A percentile compares a stretch with the other conserved stretches of the same genome.
phyloP scores from a whole-genome alignment of 768 basidiomycete genomes.

The Lentinula sp. region DNA sequence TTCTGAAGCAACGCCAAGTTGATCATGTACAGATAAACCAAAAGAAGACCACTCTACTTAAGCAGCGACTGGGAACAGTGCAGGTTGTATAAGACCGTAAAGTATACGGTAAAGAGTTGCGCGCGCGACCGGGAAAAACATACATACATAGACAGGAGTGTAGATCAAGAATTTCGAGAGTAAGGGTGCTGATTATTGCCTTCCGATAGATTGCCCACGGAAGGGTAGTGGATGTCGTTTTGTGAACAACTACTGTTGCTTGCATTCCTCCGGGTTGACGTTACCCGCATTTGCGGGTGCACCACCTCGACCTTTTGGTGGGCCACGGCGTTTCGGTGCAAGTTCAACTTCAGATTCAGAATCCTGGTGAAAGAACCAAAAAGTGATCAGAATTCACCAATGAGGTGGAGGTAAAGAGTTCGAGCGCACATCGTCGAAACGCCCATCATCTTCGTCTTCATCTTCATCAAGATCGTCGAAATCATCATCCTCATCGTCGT shows the following conservation, averaged over 20 bases:
- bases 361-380: slow-evolving; percentile 34
- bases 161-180: not conserved
- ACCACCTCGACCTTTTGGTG: slow-evolving; percentile 50
- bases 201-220: too few relatives aligned
- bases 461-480: slow-evolving; percentile 47
- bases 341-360: slow-evolving; percentile 64
- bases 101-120: not conserved
- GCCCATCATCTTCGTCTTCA: slow-evolving; percentile 36
- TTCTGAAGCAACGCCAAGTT: not conserved
- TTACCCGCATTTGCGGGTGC: slow-evolving; percentile 34
- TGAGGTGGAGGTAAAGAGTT: slow-evolving; percentile 6
- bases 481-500: slow-evolving; percentile 51
- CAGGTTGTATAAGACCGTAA: not conserved
- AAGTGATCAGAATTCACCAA: slow-evolving; percentile 7
- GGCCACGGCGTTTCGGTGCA: slow-evolving; percentile 49
- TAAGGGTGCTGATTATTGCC: not conserved
- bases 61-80: not conserved
- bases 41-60: not conserved
- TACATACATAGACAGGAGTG: not conserved
- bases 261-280: slow-evolving; percentile 82
- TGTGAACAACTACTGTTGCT: slow-evolving; percentile 59
- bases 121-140: not conserved
- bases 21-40: not conserved
- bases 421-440: slow-evolving; percentile 45
- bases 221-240: not conserved